Evolutionary conservation across 768 basidiomycete genomes (phyloP).

Genomic region (Phanerochaete carnosa): DNA sequence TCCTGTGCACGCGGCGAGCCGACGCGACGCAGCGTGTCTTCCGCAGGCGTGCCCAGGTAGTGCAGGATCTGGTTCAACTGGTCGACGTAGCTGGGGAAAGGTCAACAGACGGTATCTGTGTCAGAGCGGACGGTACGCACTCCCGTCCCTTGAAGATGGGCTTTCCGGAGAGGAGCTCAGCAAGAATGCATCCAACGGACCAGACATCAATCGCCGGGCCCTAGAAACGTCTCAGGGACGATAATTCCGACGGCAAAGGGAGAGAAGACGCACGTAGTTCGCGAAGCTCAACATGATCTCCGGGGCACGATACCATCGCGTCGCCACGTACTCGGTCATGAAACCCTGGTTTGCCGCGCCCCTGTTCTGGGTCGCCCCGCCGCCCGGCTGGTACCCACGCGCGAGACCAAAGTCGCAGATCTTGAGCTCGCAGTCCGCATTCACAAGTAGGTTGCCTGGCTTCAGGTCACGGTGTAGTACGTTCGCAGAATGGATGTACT

Average conservation of each 20-base stretch:
- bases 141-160: constrained; percentile 98
- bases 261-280: constrained; percentile 69
- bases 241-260: background rate
- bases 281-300: constrained; percentile 99
- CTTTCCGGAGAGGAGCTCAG: constrained; percentile 89
- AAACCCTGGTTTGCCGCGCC: constrained; percentile 86
- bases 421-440: constrained; percentile 97
- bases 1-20: constrained; percentile 96
- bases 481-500: constrained; percentile 97
- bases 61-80: constrained; percentile 98
- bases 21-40: constrained; percentile 93
- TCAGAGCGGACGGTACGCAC: constrained; percentile 42
- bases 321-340: constrained; percentile 99
- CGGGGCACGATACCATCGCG: constrained; percentile 96
- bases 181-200: constrained; percentile 95
- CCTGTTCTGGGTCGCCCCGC: constrained; percentile 52
- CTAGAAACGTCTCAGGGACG: constrained; percentile 35
- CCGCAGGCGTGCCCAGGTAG: constrained; percentile 96
- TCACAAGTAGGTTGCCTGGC: constrained; percentile 92
- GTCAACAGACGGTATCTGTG: background rate
- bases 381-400: constrained; percentile 85
- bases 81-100: constrained; percentile 78
- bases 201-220: constrained; percentile 93
- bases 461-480: constrained; percentile 97
- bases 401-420: constrained; percentile 99